Base-by-base conservation (phyloP, 352 stramenopile species). In the Phytophthora aleatoria region DNA sequence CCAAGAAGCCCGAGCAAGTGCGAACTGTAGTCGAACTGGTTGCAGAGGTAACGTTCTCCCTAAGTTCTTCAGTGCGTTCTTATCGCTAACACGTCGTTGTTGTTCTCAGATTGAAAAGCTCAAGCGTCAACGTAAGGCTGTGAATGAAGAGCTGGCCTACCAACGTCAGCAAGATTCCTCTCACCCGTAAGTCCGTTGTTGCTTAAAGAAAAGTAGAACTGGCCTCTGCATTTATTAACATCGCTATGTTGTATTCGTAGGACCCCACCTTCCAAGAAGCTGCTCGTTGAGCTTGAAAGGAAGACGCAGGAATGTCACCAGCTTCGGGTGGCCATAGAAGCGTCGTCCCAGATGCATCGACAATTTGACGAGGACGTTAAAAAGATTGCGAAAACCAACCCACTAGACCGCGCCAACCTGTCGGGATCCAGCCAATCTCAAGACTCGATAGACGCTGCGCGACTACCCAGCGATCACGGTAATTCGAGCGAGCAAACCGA, bases 401-500 rank as follows among this genome's bases (percentile, higher is more conserved):
- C 24, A 0, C n/a, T 26, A 13, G 31, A 44, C 15, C 24, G 5
- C 2, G 31, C 45, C 1, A 64, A 51, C 20, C 38, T 69, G 27
- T 76, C 64, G 5, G 69, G 58, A 26, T 73, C 69, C 2, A 73
- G 69, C 44, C 64, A 74, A 20, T 77, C 69, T 1, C 69, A 74
- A 61, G 69, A 77, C 30, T 77, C 65, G 16, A 62, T 71, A 9
- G 64, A 73, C 31, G 28, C 35, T 16, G 62, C 38, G 15, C 35
- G 44, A 15, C 24, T 64, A 16, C 57, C 33, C n/a, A 59, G 9
- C 4, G 24, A 30, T 52, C 65, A 47, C 8, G 53, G 58, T 2
- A 48, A 20, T 31, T 75, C 61, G 31, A 73, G 69, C 13, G 61
- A 73, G 26, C 44, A 77, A 33, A 73, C 73, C 5, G 55, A 69